These are phyloP conservation scores for Medicago arabica DNA, from an alignment of 306 rosid species.

Conservation along the genomic window DNA sequence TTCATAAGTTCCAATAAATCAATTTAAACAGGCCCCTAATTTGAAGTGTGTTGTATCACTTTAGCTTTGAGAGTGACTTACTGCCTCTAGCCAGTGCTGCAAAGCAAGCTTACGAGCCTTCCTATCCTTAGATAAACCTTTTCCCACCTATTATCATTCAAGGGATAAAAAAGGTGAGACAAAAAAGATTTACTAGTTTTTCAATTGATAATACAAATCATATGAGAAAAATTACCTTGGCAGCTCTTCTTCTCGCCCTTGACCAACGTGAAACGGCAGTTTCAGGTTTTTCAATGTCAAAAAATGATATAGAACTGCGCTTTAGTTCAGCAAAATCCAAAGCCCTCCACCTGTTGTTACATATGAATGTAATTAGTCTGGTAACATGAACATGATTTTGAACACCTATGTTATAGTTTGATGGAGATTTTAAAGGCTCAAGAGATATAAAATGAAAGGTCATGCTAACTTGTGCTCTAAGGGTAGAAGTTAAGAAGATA, in stretches of 20 bases:
- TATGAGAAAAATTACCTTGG: constrained; percentile 60
- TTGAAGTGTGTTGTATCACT: background rate
- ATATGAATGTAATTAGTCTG: background rate
- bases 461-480: too few relatives aligned
- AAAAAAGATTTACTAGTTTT: background rate
- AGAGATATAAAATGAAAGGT: too few relatives aligned
- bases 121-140: constrained; percentile 82
- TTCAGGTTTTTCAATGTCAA: constrained; percentile 77
- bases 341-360: constrained; percentile 79
- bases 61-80: constrained; percentile 49
- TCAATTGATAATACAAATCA: constrained; percentile 7
- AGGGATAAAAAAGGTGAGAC: background rate
- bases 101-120: constrained; percentile 87
- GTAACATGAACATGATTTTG: background rate
- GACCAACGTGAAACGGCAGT: constrained; percentile 83
- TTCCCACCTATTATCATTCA: constrained; percentile 65
- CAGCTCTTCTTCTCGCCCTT: constrained; percentile 81
- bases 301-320: constrained; percentile 83
- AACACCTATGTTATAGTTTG: background rate
- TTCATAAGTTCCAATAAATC: background rate
- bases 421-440: background rate
- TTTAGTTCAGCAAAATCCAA: constrained; percentile 86
- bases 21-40: background rate
- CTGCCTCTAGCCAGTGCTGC: constrained; percentile 97
- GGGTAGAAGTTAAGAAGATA: too few relatives aligned